Conservation (phyloP, 1,284 basidiomycete species). For the Boletus albobrunnescens region DNA sequence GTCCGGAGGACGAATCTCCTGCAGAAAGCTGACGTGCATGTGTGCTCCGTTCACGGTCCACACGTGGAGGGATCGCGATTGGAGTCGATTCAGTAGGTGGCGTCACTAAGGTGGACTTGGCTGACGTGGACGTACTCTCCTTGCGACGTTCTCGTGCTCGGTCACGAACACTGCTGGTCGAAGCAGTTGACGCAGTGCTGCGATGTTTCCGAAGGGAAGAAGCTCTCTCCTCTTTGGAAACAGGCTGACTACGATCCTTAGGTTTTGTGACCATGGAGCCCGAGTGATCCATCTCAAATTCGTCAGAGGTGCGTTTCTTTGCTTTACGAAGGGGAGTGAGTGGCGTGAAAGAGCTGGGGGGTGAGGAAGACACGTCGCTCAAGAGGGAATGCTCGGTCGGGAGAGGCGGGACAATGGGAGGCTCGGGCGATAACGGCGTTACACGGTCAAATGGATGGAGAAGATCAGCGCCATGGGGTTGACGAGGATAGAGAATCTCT, state of each 20-base stretch:
- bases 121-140: constrained; percentile 52
- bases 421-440: constrained; percentile 29
- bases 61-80: constrained; percentile 20
- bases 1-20: constrained; percentile 61
- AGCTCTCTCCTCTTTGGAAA: constrained; percentile 47
- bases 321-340: constrained; percentile 49
- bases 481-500: constrained; percentile 77
- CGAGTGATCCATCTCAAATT: constrained; percentile 73
- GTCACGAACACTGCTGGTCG: constrained; percentile 39
- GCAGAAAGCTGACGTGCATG: constrained; percentile 65
- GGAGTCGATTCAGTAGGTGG: constrained; percentile 23
- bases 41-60: constrained; percentile 36
- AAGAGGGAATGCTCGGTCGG: constrained; percentile 25
- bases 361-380: constrained; percentile 38
- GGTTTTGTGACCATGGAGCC: constrained; percentile 56
- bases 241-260: constrained; percentile 28
- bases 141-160: constrained; percentile 59
- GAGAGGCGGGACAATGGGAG: constrained; percentile 28
- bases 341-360: constrained; percentile 60
- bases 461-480: constrained; percentile 38
- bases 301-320: constrained; percentile 75
- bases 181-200: constrained; percentile 57
- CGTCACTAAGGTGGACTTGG: constrained; percentile 27
- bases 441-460: constrained; percentile 36
- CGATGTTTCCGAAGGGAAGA: constrained; percentile 61